These are phyloP conservation scores for Paspalum vaginatum DNA, from an alignment of 176 grass and related monocot species.

Conservation along the genomic window DNA sequence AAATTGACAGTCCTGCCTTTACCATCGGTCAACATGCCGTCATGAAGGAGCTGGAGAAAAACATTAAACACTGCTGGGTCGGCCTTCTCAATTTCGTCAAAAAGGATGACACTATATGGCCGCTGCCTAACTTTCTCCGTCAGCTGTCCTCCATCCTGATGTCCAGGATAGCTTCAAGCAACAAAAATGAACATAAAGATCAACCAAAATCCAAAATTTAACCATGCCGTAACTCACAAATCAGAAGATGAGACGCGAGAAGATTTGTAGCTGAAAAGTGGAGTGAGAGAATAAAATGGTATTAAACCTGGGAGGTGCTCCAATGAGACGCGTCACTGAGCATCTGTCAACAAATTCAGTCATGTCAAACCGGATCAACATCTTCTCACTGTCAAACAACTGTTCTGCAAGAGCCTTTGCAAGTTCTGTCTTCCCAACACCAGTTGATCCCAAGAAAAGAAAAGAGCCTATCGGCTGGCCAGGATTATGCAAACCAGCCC, in stretches of 20 bases:
- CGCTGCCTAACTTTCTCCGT: slow-evolving; percentile 52
- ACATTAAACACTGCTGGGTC: slow-evolving; percentile 47
- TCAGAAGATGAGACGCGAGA: not conserved
- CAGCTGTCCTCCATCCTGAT: slow-evolving; percentile 51
- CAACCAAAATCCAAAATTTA: not conserved
- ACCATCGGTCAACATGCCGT: slow-evolving; percentile 58
- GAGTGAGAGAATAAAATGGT: not conserved
- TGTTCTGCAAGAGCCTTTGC: slow-evolving; percentile 55
- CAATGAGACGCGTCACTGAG: slow-evolving; percentile 48
- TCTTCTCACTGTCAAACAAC: slow-evolving; percentile 40
- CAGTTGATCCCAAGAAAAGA: slow-evolving; percentile 55
- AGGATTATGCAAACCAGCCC: slow-evolving; percentile 40
- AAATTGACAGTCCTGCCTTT: slow-evolving; percentile 58
- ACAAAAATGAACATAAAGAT: not conserved
- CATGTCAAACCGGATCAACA: slow-evolving; percentile 56
- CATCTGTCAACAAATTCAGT: slow-evolving; percentile 49
- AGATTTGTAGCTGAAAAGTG: not conserved
- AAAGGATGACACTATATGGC: slow-evolving; percentile 54
- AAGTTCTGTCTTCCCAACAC: slow-evolving; percentile 67
- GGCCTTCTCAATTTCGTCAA: slow-evolving; percentile 61
- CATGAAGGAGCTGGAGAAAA: slow-evolving; percentile 54
- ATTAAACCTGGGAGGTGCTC: slow-evolving; percentile 52
- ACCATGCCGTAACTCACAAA: not conserved
- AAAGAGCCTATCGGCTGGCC: slow-evolving; percentile 41
- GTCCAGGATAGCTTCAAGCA: slow-evolving; percentile 30